Base-by-base conservation (phyloP, 108 stramenopile genomes). In the Asterionellopsis glacialis region DNA sequence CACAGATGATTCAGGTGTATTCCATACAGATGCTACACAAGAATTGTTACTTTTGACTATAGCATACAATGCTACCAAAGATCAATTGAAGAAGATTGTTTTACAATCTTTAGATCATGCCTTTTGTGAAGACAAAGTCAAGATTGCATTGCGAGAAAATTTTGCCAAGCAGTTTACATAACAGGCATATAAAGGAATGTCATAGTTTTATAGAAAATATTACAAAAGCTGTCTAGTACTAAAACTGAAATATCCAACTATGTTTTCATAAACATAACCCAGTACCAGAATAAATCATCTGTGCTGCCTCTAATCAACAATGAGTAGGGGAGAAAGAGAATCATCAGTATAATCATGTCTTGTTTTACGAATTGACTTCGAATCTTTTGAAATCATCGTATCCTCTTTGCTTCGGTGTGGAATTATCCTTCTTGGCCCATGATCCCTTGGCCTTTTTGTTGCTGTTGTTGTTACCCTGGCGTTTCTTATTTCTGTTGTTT, bases 1-100 rank as follows among this genome's bases (percentile, higher is more conserved):
- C 45, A 91, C 89, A 16, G 89, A 91, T 59, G 89, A 91, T 67
- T 64, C 85, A 4, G 89, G 83, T 22, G 70, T 91, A 1, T 91
- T 91, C 60, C 33, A 64, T 45, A 85, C 85, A 0, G 64, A 73
- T 61, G 58, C 74, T n/a, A 76, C 81, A 16, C 60, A 71, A 57
- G 89, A 91, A 55, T 63, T 73, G 19, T 27, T 80, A 13, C 54
- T 85, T 10, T 57, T 82, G 11, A 53, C 61, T 21, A 53, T 77
- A 39, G 77, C 81, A 39, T 83, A 69, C 63, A 61, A 45, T 19
- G 52, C 83, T 41, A 41, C 25, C 56, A 19, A 22, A 15, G 45
- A 26, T 26, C 25, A 60, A 39, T 53, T 81, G 45, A 11, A 45
- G 27, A 48, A 62, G 12, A 75, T 85, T 22, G 52, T 71, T 21